Evolutionary conservation across 2,329 filamentous ascomycete genomes (phyloP), one percentile per base, ranked within the genome.

Genomic region (Fonsecaea nubica): DNA sequence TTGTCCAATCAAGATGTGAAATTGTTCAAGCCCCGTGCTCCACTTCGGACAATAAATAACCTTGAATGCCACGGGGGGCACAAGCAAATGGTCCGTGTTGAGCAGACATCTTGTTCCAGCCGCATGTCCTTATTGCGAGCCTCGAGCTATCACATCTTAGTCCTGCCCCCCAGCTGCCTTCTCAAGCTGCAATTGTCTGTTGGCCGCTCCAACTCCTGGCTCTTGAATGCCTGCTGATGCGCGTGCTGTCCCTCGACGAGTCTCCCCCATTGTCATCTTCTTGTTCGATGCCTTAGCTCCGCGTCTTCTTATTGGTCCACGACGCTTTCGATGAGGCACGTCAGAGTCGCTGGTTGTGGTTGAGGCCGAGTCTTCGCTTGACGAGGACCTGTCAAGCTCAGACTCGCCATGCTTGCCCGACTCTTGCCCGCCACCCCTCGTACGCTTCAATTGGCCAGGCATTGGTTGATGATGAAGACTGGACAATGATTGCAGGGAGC

Each of bases 401-500:
- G 15, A 25, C 18, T 25, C 45, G 38, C 30, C 33, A 30, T 8
- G 3, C 13, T 40, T 36, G 48, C 25, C 15, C 32, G 18, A n/a
- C 12, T 18, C 30, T 13, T 8, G 30, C 15, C 50, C n/a, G 4
- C n/a, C n/a, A 25, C 42, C 32, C 18, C 21, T 53, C 10, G 10
- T 12, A 32, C 62, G 62, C 55, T 67, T 67, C 58, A 62, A 25
- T 9, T 62, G 52, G 42, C 40, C 54, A 25, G 25, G 10, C 25
- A 25, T 25, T 10, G 25, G 58, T 32, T 58, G 35, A 7, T 36
- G 15, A 21, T 10, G 33, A 30, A 52, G 38, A 21, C 32, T 53
- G 5, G 52, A 40, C 21, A n/a, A 15, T 25, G 42, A 40, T n/a
- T 35, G 8, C 18, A 33, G 18, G 13, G 52, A 40, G n/a, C 52